A percentile compares a stretch with the other conserved stretches of the same genome.
Conservation (phyloP, 2,329 filamentous ascomycete species). For the Fusarium staphyleae region DNA sequence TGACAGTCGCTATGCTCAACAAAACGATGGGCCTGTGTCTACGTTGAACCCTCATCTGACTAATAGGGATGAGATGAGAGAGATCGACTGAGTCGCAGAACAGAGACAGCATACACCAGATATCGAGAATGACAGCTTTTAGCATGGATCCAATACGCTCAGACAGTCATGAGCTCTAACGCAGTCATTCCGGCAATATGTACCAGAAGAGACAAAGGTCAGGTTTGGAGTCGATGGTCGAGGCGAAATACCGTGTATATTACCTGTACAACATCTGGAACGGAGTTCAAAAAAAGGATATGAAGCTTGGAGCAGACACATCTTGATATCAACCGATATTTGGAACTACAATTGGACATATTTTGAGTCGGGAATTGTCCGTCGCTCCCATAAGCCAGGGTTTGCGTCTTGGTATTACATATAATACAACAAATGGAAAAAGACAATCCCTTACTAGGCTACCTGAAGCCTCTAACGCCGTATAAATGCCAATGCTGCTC, state of each 20-base stretch:
- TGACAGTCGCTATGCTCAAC: conserved; percentile 76
- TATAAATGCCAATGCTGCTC: conserved; percentile 21
- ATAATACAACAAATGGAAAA: conserved; percentile 27
- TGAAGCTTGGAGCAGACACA: no score
- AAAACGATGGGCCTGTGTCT: conserved; percentile 73
- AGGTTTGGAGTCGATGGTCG: neutral
- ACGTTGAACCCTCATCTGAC: conserved; percentile 41
- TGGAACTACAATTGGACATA: conserved; percentile 19
- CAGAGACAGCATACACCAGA: no score
- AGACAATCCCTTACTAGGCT: conserved; percentile 13
- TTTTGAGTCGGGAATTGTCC: conserved; percentile 19
- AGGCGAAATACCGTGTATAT: conserved; percentile 6
- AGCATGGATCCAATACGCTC: no score
- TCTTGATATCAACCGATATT: neutral
- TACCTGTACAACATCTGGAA: conserved; percentile 14
- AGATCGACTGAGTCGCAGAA: no score
- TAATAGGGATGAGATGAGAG: neutral
- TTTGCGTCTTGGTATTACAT: conserved; percentile 20
- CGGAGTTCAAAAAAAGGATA: neutral
- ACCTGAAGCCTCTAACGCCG: conserved; percentile 31
- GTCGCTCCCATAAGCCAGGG: neutral
- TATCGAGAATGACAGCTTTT: no score
- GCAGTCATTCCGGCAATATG: neutral
- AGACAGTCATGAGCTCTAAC: neutral
- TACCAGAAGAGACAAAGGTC: neutral